Evolutionary conservation across 768 basidiomycete species (phyloP).

Genomic region (Russula emetica): DNA sequence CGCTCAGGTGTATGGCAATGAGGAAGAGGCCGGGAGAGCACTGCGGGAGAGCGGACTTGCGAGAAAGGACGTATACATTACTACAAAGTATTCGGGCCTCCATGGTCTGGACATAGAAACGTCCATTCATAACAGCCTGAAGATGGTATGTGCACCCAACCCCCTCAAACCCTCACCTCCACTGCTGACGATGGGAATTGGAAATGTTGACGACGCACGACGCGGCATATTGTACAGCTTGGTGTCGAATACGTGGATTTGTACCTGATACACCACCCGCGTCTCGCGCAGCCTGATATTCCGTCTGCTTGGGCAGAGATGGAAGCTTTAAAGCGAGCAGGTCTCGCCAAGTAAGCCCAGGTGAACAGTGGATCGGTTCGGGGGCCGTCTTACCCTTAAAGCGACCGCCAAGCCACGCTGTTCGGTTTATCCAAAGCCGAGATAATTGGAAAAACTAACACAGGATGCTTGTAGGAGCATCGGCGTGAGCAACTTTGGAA

Average conservation of each 20-base stretch:
- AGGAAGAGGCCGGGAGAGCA: constrained; percentile 50
- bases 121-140: constrained; percentile 53
- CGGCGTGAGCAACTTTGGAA: constrained; percentile 66
- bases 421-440: not conserved
- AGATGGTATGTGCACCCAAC: constrained; percentile 41
- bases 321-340: constrained; percentile 53
- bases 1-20: constrained; percentile 58
- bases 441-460: not conserved
- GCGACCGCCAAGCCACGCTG: not conserved
- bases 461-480: constrained; percentile 51
- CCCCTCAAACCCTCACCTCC: not conserved
- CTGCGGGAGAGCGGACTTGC: constrained; percentile 50
- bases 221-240: constrained; percentile 39
- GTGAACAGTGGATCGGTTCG: not conserved
- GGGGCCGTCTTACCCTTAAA: not conserved
- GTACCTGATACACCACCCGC: constrained; percentile 63
- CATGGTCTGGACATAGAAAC: constrained; percentile 49
- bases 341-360: constrained; percentile 51
- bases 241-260: constrained; percentile 63
- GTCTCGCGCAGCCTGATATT: constrained; percentile 52
- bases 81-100: constrained; percentile 58
- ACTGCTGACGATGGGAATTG: not conserved
- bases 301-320: constrained; percentile 60
- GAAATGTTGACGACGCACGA: not conserved
- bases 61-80: constrained; percentile 57